Evolutionary conservation across 2,329 filamentous ascomycete species (phyloP), one percentile per base, ranked within the genome.

Genomic region (Fusarium sp.): DNA sequence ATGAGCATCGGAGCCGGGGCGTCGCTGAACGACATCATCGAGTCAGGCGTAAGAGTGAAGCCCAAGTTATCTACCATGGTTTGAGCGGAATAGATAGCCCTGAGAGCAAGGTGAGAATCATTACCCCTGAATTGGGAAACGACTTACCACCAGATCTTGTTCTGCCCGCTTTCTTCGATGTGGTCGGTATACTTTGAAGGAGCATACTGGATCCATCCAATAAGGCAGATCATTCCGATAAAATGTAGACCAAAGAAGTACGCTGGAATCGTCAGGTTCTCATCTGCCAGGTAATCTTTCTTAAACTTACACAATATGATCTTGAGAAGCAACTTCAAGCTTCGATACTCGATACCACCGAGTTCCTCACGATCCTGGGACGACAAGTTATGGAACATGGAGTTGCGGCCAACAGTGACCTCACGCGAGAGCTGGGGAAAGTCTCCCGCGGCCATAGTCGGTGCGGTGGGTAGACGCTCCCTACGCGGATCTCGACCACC

Each of bases 11-110:
- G 79, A 65, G 75, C 79, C 1, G 75, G 77, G 0, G 83, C 82
- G 40, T 82, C 80, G 50, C 78, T 79, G 69, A 86, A 86, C 1
- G 77, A 77, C 9, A 84, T 75, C 83, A 86, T 85, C 2, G 84
- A 86, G 58, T 86, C 83, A 0, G 86, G 84, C 0, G 86, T 85
- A 8, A 88, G 78, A 0, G 85, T 85, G 60, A 86, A 83, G 20
- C 86, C 86, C 4, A 87, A 79, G 64, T 87, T 87, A 58, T 82
- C 77, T 13, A 83, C 76, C 78, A 85, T 85, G 0, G 84, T 86
- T 63, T 85, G 83, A 0, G 83, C 78, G 0, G 83, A 83, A 72
- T 82, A 86, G 29, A 85, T 79, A 2, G 79, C 82, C 83, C 83
- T 83, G 11, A 6, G 25, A n/a, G 3, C 7, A 13, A 7, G 6